Percentiles rank a stretch among this genome's conserved stretches.
Evolutionary conservation across 1,284 basidiomycete species (phyloP).

Genomic region (Ustilago loliicola): DNA sequence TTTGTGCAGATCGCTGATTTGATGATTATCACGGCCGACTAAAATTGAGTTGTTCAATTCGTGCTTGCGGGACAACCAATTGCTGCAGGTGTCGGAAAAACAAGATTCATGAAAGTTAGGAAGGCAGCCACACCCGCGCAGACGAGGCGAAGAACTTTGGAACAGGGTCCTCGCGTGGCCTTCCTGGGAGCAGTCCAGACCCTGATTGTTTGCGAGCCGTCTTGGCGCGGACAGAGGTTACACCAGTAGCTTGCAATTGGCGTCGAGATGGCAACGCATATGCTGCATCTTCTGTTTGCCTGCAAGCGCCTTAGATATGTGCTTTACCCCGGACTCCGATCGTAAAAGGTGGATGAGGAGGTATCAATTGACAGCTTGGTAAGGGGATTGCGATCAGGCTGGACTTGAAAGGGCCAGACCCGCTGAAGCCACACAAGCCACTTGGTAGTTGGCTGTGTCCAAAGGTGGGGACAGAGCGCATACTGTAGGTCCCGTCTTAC

Average conservation of each 20-base stretch:
- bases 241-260: too few relatives aligned
- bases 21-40: conserved; percentile 1
- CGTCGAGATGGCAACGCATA: not conserved
- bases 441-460: not conserved
- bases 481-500: too few relatives aligned
- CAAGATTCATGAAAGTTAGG: too few relatives aligned
- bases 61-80: not conserved
- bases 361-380: not conserved
- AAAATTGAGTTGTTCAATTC: not conserved
- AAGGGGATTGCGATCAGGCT: not conserved
- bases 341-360: not conserved
- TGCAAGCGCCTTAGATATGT: not conserved
- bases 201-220: not conserved
- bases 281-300: not conserved
- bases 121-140: too few relatives aligned
- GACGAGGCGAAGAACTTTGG: not conserved
- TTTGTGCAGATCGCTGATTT: not conserved
- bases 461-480: not conserved
- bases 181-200: not conserved
- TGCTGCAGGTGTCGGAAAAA: conserved; percentile 25
- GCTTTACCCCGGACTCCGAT: not conserved
- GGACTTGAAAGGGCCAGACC: conserved; percentile 1
- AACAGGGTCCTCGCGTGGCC: conserved; percentile 22
- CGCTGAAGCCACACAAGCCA: not conserved
- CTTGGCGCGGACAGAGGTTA: not conserved